Conservation (phyloP, 352 stramenopile species). For the Phytophthora palmivora region DNA sequence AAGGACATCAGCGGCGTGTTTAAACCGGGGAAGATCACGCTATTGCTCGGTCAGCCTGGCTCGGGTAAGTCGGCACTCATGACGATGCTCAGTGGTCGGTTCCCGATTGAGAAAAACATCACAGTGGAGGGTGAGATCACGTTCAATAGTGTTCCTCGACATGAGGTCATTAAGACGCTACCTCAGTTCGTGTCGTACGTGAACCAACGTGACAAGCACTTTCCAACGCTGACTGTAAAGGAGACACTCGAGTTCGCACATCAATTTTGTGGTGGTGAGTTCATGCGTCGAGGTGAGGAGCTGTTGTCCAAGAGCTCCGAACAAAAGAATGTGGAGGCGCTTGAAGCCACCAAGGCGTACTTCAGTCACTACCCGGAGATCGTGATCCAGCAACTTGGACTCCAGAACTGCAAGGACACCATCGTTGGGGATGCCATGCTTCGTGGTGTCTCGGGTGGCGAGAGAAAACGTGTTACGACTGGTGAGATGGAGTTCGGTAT, state of each 20-base stretch:
- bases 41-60: conserved; percentile 43
- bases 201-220: no score
- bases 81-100: conserved; percentile 50
- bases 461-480: no score
- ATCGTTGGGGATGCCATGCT: conserved; percentile 57
- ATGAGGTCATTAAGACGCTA: conserved; percentile 38
- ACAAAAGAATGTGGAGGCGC: conserved; percentile 15
- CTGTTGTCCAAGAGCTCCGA: conserved; percentile 19
- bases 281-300: no score
- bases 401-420: no score
- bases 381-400: conserved; percentile 20
- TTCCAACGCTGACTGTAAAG: no score
- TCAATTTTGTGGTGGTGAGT: no score
- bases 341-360: conserved; percentile 18
- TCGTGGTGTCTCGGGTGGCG: conserved; percentile 66
- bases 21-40: conserved; percentile 42
- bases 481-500: conserved; percentile 86
- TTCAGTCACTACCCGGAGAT: conserved; percentile 18
- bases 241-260: no score
- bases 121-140: conserved; percentile 43
- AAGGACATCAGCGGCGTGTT: conserved; percentile 45
- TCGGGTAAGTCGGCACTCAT: no score
- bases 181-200: no score
- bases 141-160: conserved; percentile 43
- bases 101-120: conserved; percentile 47